A percentile compares a stretch with the other conserved stretches of the same genome.
Conservation (phyloP, 1,284 basidiomycete genomes). For the Apiotrichum mycotoxinovorans region DNA sequence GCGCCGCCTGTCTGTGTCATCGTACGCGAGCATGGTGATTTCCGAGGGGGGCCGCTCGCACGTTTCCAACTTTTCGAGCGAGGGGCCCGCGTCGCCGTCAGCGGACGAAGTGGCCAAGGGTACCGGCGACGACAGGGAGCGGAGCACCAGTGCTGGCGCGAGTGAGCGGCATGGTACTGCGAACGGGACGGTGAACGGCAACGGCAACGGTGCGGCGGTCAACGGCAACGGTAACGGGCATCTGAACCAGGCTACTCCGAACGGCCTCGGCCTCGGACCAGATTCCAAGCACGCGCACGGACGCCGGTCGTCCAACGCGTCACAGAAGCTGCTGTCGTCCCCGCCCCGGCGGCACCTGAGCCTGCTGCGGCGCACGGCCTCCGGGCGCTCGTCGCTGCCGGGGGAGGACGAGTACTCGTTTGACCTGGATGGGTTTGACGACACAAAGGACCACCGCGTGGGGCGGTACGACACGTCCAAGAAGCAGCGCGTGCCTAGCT, state of each 20-base stretch:
- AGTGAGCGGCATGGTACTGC: not conserved
- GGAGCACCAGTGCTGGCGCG: not conserved
- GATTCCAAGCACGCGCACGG: not conserved
- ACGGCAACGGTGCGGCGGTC: not conserved
- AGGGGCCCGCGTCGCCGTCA: not conserved
- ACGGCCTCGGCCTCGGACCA: too few relatives aligned
- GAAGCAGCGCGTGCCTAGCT: slow-evolving; percentile 54
- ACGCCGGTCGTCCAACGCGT: not conserved
- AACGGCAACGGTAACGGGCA: not conserved
- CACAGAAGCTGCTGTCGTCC: not conserved
- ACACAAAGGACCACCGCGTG: slow-evolving; percentile 39
- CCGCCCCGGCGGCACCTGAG: not conserved
- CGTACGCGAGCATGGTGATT: slow-evolving; percentile 13
- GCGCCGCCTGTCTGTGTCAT: slow-evolving; percentile 29
- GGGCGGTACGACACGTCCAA: slow-evolving; percentile 54
- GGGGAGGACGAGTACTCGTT: slow-evolving; percentile 1
- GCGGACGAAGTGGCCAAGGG: not conserved
- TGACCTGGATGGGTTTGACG: slow-evolving; percentile 21
- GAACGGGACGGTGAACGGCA: too few relatives aligned
- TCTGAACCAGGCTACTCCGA: too few relatives aligned
- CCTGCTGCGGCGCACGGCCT: not conserved
- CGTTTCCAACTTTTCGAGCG: slow-evolving; percentile 1
- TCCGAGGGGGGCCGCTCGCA: slow-evolving; percentile 9
- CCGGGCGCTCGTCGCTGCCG: not conserved
- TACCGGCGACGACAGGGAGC: not conserved